phyloP scores from a whole-genome alignment of 2,329 filamentous ascomycete species.

The Penicillium janthinellum region DNA sequence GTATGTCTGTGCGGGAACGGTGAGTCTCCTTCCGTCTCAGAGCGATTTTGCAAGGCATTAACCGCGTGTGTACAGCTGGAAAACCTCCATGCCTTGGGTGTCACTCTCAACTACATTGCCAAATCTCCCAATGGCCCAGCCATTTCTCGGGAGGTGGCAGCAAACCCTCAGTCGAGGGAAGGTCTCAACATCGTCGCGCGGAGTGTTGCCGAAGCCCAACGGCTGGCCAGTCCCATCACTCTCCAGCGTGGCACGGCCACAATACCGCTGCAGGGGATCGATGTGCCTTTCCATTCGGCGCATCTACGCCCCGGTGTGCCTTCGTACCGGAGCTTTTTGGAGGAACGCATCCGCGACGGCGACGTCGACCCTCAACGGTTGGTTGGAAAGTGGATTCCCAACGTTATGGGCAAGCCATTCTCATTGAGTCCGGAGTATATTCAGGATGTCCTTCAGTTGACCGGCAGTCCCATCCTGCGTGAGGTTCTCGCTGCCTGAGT shows the following conservation, averaged over 20 bases:
- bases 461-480: too few species aligned
- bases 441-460: background rate
- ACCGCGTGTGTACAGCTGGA: too few species aligned
- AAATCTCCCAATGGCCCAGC: too few species aligned
- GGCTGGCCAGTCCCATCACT: too few species aligned
- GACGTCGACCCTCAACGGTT: constrained; percentile 1
- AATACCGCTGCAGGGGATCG: constrained; percentile 80
- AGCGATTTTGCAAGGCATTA: too few species aligned
- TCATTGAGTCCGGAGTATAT: constrained; percentile 2
- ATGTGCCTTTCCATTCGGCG: constrained; percentile 89
- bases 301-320: constrained; percentile 1
- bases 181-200: too few species aligned
- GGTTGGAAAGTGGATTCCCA: constrained; percentile 2
- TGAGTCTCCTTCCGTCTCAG: constrained; percentile 26
- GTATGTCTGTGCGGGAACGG: constrained; percentile 65
- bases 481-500: too few species aligned
- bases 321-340: background rate
- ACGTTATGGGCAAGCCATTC: constrained; percentile 4
- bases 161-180: too few species aligned
- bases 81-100: too few species aligned
- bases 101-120: too few species aligned
- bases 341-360: background rate
- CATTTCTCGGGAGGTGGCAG: too few species aligned
- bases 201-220: too few species aligned
- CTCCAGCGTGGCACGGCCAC: constrained; percentile 77